Base-by-base conservation (phyloP, 2,329 filamentous ascomycete genomes). In the Alternaria gaisen region DNA sequence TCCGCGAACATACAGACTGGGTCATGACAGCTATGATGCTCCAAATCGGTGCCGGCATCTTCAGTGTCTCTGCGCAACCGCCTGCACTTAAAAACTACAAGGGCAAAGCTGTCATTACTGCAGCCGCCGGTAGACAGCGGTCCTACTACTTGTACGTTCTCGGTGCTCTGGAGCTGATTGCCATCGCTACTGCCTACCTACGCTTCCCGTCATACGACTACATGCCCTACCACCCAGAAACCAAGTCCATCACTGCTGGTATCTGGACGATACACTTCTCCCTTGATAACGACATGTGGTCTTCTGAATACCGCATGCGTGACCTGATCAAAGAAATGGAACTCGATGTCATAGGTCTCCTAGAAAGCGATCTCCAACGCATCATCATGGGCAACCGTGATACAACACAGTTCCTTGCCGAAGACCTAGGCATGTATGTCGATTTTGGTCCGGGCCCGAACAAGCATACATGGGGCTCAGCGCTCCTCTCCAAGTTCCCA, bases 361-460 rank as follows among this genome's bases (percentile, higher is more conserved):
- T 99, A 0, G 95, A 99, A 80, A 91, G 91, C 0, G 95, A 99
- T 77, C 86, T 92, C 36, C 95, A 99, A 81, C 92, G 94, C 69
- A 97, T 99, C 81, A 99, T 99, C 83, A 99, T 98, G 95, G 95
- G 95, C 73, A 99, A 98, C 81, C 91, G 95, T 68, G 95, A 99
- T 77, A 91, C 92, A 9, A 97, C 95, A 1, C 95, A 98, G 77
- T 96, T 92, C 80, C 86, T 99, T 9, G 94, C 95, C 20, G 94
- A 98, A 77, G 94, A 99, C 68, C 86, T 99, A 11, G 95, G 95
- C 70, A 99, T 99, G 95, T 99, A 97, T 75, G 94, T 96, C 51
- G 95, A 99, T 82, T 97, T 93, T 73, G 95, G 95, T 56, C 95
- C 95, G 30, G 95, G 95, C 2, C 95, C 95, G 7, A 97, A 99